phyloP scores from a whole-genome alignment of 768 basidiomycete genomes.

The Termitomyces sp. region DNA sequence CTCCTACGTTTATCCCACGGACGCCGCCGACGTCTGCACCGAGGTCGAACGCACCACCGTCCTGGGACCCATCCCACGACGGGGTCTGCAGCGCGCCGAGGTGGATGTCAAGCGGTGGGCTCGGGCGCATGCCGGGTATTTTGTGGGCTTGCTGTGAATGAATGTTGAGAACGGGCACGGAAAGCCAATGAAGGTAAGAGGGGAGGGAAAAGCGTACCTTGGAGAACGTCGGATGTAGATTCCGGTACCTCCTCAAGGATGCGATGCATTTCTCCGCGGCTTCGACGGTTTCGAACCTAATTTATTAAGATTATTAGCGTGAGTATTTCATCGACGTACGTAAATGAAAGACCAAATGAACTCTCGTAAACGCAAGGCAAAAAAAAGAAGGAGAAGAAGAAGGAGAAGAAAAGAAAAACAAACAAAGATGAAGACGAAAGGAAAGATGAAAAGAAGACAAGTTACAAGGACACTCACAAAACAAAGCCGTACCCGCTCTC shows the following conservation, averaged over 20 bases:
- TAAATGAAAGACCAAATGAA: background rate
- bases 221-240: conserved; percentile 83
- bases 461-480: conserved; percentile 32
- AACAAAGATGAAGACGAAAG: background rate
- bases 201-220: conserved; percentile 43
- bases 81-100: background rate
- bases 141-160: conserved; percentile 54
- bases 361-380: background rate
- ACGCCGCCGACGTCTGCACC: background rate
- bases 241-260: conserved; percentile 61
- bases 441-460: background rate
- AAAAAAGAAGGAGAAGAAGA: background rate
- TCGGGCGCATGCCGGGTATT: conserved; percentile 59
- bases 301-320: background rate
- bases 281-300: conserved; percentile 60
- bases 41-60: background rate
- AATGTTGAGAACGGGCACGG: background rate
- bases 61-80: conserved; percentile 17
- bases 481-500: conserved; percentile 75
- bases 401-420: background rate
- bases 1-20: background rate
- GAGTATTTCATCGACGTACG: background rate
- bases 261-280: conserved; percentile 73
- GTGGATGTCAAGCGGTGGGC: conserved; percentile 1
- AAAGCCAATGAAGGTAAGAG: background rate